Conservation (phyloP, 148 eudicot genomes). For the Fagopyrum tataricum region DNA sequence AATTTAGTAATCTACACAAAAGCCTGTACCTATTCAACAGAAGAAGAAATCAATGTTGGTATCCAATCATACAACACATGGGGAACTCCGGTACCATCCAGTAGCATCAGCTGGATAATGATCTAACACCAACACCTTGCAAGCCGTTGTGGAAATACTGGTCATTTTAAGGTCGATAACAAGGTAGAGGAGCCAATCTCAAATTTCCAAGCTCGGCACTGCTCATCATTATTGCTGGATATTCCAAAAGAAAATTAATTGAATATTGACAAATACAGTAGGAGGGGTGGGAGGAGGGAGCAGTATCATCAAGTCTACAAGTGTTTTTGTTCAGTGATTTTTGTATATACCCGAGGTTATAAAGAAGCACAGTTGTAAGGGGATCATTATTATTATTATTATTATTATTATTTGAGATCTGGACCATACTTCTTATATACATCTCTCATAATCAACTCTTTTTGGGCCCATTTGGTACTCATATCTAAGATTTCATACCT, state of each 20-base stretch:
- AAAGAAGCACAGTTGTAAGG: background rate
- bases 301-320: background rate
- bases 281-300: background rate
- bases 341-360: background rate
- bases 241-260: background rate
- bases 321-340: background rate
- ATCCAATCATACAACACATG: background rate
- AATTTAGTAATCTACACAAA: conserved; percentile 7
- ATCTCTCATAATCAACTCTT: no score
- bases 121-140: background rate
- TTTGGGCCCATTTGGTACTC: no score
- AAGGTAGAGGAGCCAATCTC: background rate
- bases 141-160: background rate
- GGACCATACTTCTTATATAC: no score
- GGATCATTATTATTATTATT: no score
- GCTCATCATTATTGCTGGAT: conserved; percentile 2
- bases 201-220: background rate
- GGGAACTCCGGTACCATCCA: background rate
- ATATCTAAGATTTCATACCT: no score
- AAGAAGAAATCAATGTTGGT: background rate
- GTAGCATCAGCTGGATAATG: background rate
- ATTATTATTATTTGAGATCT: no score
- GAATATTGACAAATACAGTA: background rate
- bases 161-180: background rate
- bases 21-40: conserved; percentile 2